Evolutionary conservation across 192 early-diverging fungal species (phyloP), one percentile per base, ranked within the genome.

Genomic region (Rhizophagus clarus): DNA sequence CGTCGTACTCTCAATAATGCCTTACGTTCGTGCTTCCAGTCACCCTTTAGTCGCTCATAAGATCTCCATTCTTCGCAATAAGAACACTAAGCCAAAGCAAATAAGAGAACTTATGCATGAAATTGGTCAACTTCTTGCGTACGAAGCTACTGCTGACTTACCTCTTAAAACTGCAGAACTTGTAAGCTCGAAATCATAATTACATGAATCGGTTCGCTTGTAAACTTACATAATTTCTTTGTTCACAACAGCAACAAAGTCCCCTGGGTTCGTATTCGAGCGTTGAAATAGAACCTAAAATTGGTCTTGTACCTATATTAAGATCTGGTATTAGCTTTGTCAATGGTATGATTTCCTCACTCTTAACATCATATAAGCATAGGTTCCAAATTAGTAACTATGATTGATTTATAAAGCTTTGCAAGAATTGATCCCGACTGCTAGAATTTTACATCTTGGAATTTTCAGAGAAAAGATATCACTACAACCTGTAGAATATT

Each of bases 401-500:
- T 61, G 4, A 15, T n/a, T 81, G 45, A 12, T 29, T 26, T 17
- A 40, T 26, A 28, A 72, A 87, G 86, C 79, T 20, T 84, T 93
- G 51, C 86, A 94, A 29, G 83, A 84, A 3, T 82, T 95, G 15
- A 78, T 96, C 31, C 95, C 91, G 37, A 83, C 87, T 22, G 93
- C 94, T n/a, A 84, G 88, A 63, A 85, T 95, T 42, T 89, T 92
- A 45, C 95, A 96, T 82, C 77, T 96, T 20, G 95, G 95, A 12
- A 80, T 96, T 24, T 96, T 90, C 84, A 85, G 95, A 76, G 95
- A 96, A 81, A 93, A 92, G 87, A 74, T 90, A 6, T 93, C 94
- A 1, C 86, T 95, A 56, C 90, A 92, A 79, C 95, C 95, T 8
- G 94, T 96, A n/a, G 95, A 96, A 82, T 96, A 96, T 85, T 96